Evolutionary conservation across 805 yeast species (phyloP).

Genomic region (Cyberlindnera subsufficiens): DNA sequence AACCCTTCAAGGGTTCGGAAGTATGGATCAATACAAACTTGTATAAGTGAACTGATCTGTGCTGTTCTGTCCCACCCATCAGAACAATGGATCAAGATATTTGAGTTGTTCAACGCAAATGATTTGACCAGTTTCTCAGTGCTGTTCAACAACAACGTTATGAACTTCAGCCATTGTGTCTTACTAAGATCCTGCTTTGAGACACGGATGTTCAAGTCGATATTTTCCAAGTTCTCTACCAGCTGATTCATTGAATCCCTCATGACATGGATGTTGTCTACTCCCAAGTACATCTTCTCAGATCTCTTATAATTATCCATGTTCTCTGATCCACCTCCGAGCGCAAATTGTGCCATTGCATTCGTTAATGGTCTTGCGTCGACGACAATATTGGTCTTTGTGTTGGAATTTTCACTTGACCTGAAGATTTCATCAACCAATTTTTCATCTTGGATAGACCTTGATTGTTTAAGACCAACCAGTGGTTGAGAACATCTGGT

Average conservation of each 20-base stretch:
- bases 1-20: constrained; percentile 87
- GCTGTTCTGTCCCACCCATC: constrained; percentile 99
- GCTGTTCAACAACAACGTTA: constrained; percentile 62
- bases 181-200: constrained; percentile 53
- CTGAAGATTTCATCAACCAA: constrained; percentile 68
- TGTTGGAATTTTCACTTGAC: constrained; percentile 35
- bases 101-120: constrained; percentile 77
- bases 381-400: constrained; percentile 66
- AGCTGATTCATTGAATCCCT: constrained; percentile 72
- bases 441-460: constrained; percentile 90
- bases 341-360: constrained; percentile 93
- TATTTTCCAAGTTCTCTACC: constrained; percentile 6
- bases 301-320: constrained; percentile 76
- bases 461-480: constrained; percentile 79
- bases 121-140: constrained; percentile 76
- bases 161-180: constrained; percentile 75
- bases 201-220: constrained; percentile 55
- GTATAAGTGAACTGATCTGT: constrained; percentile 77
- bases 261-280: constrained; percentile 95
- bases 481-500: constrained; percentile 91
- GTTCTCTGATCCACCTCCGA: constrained; percentile 97
- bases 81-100: constrained; percentile 85
- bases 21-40: constrained; percentile 85
- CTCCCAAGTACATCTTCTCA: constrained; percentile 76
- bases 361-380: constrained; percentile 92